phyloP scores from a whole-genome alignment of 2,329 filamentous ascomycete species.

The Aspergillus quadricinctus region DNA sequence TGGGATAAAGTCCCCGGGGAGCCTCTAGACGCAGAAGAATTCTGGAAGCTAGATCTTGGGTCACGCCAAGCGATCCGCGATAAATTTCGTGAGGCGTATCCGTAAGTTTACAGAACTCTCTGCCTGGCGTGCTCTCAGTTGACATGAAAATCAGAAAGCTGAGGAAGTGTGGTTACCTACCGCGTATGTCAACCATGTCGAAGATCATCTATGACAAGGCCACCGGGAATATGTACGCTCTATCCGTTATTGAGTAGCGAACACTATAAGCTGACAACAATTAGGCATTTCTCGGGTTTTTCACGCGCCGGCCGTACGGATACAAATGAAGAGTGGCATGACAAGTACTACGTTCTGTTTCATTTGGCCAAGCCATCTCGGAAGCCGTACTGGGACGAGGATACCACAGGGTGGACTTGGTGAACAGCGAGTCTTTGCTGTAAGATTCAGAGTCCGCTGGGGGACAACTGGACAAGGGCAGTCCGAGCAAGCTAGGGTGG shows the following conservation, averaged over 20 bases:
- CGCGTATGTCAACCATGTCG: slow-evolving; percentile 3
- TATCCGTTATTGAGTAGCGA: neutral
- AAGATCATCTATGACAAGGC: slow-evolving; percentile 6
- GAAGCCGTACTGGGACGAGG: slow-evolving; percentile 34
- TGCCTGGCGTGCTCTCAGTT: slow-evolving; percentile 1
- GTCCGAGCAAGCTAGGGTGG: too few relatives aligned
- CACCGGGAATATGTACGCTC: slow-evolving; percentile 3
- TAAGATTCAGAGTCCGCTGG: too few relatives aligned
- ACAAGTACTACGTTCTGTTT: slow-evolving; percentile 7
- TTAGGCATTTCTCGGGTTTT: slow-evolving; percentile 4
- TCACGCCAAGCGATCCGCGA: slow-evolving; percentile 4
- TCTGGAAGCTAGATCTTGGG: slow-evolving; percentile 13
- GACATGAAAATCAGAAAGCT: slow-evolving; percentile 1
- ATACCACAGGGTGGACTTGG: neutral
- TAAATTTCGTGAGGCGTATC: slow-evolving; percentile 6
- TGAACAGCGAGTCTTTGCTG: neutral
- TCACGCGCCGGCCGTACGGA: slow-evolving; percentile 2
- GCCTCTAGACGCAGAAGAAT: slow-evolving; percentile 15
- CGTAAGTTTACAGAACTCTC: neutral
- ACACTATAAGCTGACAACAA: slow-evolving; percentile 1
- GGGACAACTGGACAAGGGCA: too few relatives aligned
- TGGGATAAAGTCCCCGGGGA: slow-evolving; percentile 22
- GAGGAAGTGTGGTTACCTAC: slow-evolving; percentile 2
- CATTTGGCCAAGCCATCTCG: slow-evolving; percentile 4
- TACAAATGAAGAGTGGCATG: slow-evolving; percentile 5